Evolutionary conservation across 1,284 basidiomycete species (phyloP).

Genomic region (Ceratobasidium sp.): DNA sequence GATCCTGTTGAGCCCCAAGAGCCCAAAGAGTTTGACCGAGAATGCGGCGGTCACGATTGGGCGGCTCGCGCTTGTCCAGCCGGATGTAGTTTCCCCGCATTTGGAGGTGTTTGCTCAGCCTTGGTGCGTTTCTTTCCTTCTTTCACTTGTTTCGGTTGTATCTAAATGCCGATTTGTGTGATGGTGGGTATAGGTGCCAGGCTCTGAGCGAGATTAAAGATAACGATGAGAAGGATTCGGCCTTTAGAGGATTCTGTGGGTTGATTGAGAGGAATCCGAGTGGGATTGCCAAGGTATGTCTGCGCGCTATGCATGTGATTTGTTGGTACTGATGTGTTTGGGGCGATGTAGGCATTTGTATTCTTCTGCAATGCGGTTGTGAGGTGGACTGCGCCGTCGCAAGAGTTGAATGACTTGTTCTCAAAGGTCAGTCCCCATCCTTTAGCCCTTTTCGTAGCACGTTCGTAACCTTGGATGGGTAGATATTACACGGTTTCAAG

Average conservation of each 20-base stretch:
- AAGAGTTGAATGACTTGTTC: slow-evolving; percentile 92
- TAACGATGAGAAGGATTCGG: slow-evolving; percentile 99
- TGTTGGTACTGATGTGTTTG: slow-evolving; percentile 7
- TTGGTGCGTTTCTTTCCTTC: slow-evolving; percentile 63
- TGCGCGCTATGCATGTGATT: background rate
- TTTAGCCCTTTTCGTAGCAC: background rate
- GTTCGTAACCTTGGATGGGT: slow-evolving; percentile 44
- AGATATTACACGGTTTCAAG: slow-evolving; percentile 85
- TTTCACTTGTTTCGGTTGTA: background rate
- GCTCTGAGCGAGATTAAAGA: slow-evolving; percentile 98
- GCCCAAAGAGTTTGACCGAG: slow-evolving; percentile 93
- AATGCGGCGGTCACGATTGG: slow-evolving; percentile 99
- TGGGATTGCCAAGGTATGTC: slow-evolving; percentile 74
- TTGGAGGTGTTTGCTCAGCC: slow-evolving; percentile 90
- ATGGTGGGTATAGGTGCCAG: slow-evolving; percentile 66
- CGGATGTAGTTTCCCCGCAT: slow-evolving; percentile 87
- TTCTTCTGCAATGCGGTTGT: slow-evolving; percentile 99
- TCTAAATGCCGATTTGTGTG: background rate
- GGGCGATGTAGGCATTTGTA: slow-evolving; percentile 72
- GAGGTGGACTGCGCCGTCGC: slow-evolving; percentile 89
- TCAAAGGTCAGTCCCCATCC: slow-evolving; percentile 57
- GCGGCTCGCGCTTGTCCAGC: slow-evolving; percentile 92
- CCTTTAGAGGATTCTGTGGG: slow-evolving; percentile 96
- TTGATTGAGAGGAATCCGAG: slow-evolving; percentile 94
- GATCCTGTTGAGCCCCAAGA: slow-evolving; percentile 89